Evolutionary conservation across 352 stramenopile species (phyloP), one percentile per base, ranked within the genome.

Genomic region (Phytophthora meadii): DNA sequence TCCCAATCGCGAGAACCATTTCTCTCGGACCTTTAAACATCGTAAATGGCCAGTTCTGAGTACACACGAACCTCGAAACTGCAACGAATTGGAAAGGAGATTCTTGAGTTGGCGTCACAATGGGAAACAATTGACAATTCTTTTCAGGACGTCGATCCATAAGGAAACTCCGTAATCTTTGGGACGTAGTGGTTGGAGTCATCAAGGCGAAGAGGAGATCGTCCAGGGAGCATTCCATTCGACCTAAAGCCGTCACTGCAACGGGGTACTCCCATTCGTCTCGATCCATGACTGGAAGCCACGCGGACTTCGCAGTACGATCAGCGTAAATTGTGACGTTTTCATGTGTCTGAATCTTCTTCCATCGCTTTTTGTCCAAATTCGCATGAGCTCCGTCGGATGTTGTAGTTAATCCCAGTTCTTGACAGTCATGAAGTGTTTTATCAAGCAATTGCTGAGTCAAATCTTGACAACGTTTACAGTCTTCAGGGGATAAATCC

Each of bases 301-400:
- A 74, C 22, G 51, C 61, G n/a, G 67, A 58, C 6, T 61, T 34
- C 2, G 67, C 44, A 8, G 3, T 67, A 2, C 61, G 67, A 54
- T 74, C 67, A 11, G 51, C 51, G 34, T 71, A 74, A 15, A 74
- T 28, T 24, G 67, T 58, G 49, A 74, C 55, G n/a, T 74, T 37
- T 5, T 36, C 12, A 25, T 71, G 44, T 2, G 67, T 65, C 67
- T 71, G 61, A 10, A 74, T 42, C 25, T 65, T 74, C 51, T 74
- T 74, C 67, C 67, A 74, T 1, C 61, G 67, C 14, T 45, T 66
- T 25, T 46, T 60, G 51, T 74, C 61, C 9, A 74, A 34, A 11
- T 61, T 47, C 7, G 54, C 50, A 28, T 64, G 54, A 12, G 24
- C 49, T 9, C 28, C 54, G 1, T 59, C 49, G 32, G 27, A 46